A percentile compares a stretch with the other conserved stretches of the same genome.
Evolutionary conservation across 768 basidiomycete species (phyloP).

Genomic region (Gelatoporia subvermispora): DNA sequence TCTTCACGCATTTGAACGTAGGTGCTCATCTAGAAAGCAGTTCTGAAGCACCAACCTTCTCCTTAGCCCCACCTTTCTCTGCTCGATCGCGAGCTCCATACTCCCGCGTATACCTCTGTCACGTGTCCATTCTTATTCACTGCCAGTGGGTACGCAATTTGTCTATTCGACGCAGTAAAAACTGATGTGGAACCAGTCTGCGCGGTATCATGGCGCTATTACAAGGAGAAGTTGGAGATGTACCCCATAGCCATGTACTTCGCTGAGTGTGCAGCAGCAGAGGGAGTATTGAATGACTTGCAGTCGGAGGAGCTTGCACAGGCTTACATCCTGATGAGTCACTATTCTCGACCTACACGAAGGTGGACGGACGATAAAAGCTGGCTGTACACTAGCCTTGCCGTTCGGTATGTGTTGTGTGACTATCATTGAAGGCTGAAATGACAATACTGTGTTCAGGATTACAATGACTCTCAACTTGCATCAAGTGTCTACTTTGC

Average conservation of each 20-base stretch:
- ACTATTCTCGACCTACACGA: conserved; percentile 74
- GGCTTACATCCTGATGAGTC: conserved; percentile 85
- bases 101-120: conserved; percentile 70
- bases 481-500: conserved; percentile 70
- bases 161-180: no score
- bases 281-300: conserved; percentile 54
- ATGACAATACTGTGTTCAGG: conserved; percentile 36
- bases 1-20: conserved; percentile 67
- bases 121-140: conserved; percentile 90
- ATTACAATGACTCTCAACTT: conserved; percentile 89
- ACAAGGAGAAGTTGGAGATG: conserved; percentile 76
- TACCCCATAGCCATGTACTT: conserved; percentile 89
- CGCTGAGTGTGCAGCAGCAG: conserved; percentile 77
- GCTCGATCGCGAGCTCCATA: conserved; percentile 79
- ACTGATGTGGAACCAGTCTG: no score
- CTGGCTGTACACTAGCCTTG: conserved; percentile 86
- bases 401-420: conserved; percentile 53
- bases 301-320: conserved; percentile 83
- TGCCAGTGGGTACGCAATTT: conserved; percentile 72
- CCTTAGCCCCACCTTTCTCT: conserved; percentile 75
- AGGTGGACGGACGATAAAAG: conserved; percentile 89
- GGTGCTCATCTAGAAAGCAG: no score
- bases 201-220: conserved; percentile 81
- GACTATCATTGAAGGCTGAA: conserved; percentile 3
- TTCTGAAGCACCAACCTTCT: conserved; percentile 1